Evolutionary conservation across 2,329 filamentous ascomycete genomes (phyloP).

Genomic region (Penicillium sp.): DNA sequence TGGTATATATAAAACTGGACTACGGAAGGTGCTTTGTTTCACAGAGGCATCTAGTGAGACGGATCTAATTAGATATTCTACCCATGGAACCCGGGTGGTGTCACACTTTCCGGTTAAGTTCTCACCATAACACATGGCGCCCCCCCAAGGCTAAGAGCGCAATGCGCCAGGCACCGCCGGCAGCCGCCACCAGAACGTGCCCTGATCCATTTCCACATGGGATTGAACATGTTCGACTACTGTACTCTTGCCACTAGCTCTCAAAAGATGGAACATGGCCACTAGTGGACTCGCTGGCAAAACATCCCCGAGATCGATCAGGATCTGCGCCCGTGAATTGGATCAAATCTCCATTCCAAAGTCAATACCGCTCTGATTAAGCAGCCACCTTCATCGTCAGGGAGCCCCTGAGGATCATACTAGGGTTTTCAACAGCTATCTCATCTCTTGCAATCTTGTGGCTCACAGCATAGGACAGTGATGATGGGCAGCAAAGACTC

Average conservation of each 20-base stretch:
- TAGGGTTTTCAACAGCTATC: not conserved
- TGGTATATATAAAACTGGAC: not conserved
- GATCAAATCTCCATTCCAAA: not conserved
- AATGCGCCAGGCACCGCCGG: not conserved
- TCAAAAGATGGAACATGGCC: slow-evolving; percentile 4
- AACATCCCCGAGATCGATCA: slow-evolving; percentile 11
- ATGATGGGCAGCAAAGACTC: not conserved
- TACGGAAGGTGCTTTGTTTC: not conserved
- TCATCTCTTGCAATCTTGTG: slow-evolving; percentile 1
- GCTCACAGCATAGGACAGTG: not conserved
- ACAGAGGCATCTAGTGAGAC: not conserved
- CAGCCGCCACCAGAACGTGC: not conserved
- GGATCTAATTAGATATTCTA: not conserved
- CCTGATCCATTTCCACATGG: not conserved
- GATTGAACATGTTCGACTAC: not conserved
- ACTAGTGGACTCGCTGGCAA: slow-evolving; percentile 1
- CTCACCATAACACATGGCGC: not conserved
- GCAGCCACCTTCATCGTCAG: not conserved
- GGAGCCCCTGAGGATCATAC: not conserved
- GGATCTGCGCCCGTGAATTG: slow-evolving; percentile 6
- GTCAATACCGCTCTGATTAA: not conserved
- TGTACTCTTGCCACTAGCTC: slow-evolving; percentile 4
- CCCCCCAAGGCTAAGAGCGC: not conserved
- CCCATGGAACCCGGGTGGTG: not conserved
- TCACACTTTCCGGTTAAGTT: not conserved